Evolutionary conservation across 2,329 filamentous ascomycete species (phyloP), one percentile per base, ranked within the genome.

Genomic region (Penicillium italicum): DNA sequence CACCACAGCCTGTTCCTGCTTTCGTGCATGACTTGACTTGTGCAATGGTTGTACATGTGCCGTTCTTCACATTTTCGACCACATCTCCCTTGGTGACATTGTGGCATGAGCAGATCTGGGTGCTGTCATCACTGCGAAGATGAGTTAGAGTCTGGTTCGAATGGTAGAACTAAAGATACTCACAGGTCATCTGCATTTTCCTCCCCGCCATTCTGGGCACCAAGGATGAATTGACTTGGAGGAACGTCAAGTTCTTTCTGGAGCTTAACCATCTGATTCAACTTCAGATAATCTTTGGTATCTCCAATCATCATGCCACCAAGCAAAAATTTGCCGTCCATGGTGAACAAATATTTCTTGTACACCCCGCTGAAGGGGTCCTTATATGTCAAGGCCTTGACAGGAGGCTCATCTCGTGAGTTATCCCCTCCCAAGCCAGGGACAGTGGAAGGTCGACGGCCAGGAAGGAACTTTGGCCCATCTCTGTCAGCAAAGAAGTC

Each of bases 281-380:
- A 77, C 72, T 93, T 96, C 75, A 95, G 83, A 68, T 96, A 96
- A 75, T 96, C 91, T 60, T 84, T 88, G 0, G 90, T 95, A 67
- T 96, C 91, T 37, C 91, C 92, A 58, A 96, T 94, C 90, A 96
- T 96, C 90, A 96, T 96, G 4, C 91, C 92, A n/a, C 91, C 91
- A 0, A 96, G 83, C 1, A 96, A 78, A 66, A 93, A 93, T 71
- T 95, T 95, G 26, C 91, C 91, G 68, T 96, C 92, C 68, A 86
- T 78, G 0, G 91, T 95, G 68, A 96, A 96, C 11, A 96, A 77
- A 72, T 94, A 96, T 69, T 96, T 96, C 73, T 96, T 96, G 77
- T 96, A 96, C 1, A 96, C 85, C 45, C 90, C 86, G 53, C 86
- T 82, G 69, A 96, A 96, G 0, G 91, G 91, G 67, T 96, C 91